Evolutionary conservation across 805 yeast species (phyloP), one percentile per base, ranked within the genome.

Genomic region (Phaffomyces thermotolerans): DNA sequence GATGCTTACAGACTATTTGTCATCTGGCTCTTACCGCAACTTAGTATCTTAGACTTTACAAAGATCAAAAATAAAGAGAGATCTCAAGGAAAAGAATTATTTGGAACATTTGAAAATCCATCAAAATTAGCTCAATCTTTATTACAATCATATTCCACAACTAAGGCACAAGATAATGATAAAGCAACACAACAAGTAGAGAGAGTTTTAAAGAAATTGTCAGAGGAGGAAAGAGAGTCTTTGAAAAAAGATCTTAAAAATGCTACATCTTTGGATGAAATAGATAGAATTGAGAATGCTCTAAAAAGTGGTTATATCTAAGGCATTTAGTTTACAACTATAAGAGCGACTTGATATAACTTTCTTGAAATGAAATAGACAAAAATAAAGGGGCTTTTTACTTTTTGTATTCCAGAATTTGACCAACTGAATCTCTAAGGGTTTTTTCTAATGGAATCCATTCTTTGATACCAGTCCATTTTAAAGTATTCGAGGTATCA

Each of bases 191-290:
- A 65, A 40, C 56, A 62, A 24, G 59, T 69, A 58, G 58, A 60
- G 31, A 52, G 51, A 17, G 67, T 67, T 0, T 67, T 71, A 15
- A 57, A 63, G 23, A 76, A 71, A 46, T 66, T 86, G 52, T 67
- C 80, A 2, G 73, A 68, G 0, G 77, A 72, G 31, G 88, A 81
- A 33, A 73, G 69, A 44, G 60, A 62, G 13, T 62, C 64, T 37
- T 62, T 90, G 39, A 69, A 79, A 48, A 57, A 67, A 35, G 72
- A 77, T 49, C 66, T 90, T 44, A 69, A 71, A 41, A 66, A 64
- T 29, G 95, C 96, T 1, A 71, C 78, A 4, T 78, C 80, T 41
- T 58, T 90, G 45, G 84, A 75, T 6, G 96, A 90, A 49, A 84
- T 89, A 7, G 84, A 81, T 45, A 65, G 76, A 40, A 74, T 89